A percentile compares a stretch with the other conserved stretches of the same genome.
These are phyloP conservation scores for Salinomyces thailandicus DNA, from an alignment of 2,329 filamentous ascomycete species.

Conservation along the genomic window DNA sequence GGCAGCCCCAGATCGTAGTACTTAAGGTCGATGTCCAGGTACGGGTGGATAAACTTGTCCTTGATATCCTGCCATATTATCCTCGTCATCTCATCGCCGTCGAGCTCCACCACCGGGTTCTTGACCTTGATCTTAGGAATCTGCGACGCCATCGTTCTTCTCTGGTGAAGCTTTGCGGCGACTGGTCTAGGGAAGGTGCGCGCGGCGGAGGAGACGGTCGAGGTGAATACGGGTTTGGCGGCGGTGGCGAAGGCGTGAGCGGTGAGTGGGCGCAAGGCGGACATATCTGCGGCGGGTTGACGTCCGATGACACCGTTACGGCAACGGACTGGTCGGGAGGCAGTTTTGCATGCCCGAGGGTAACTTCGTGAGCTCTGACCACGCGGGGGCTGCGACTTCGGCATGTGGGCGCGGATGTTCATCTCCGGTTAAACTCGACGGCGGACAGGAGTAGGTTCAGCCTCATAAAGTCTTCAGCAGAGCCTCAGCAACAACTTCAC, in stretches of 20 bases:
- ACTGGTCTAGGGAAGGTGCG: slow-evolving; percentile 22
- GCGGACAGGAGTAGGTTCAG: too few relatives aligned
- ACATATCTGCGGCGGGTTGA: too few relatives aligned
- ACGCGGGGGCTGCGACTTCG: too few relatives aligned
- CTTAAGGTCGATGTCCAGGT: slow-evolving; percentile 95
- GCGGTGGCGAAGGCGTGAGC: slow-evolving; percentile 8
- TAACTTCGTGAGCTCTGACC: too few relatives aligned
- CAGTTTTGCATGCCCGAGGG: too few relatives aligned
- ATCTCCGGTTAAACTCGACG: too few relatives aligned
- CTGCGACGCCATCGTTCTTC: slow-evolving; percentile 28
- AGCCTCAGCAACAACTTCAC: too few relatives aligned
- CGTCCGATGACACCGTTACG: too few relatives aligned
- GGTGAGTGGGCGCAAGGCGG: slow-evolving; percentile 14
- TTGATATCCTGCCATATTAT: slow-evolving; percentile 99
- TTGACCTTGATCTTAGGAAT: slow-evolving; percentile 94
- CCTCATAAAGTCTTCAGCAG: too few relatives aligned
- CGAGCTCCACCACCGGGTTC: slow-evolving; percentile 96
- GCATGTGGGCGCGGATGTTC: too few relatives aligned
- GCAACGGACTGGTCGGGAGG: too few relatives aligned
- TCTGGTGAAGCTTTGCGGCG: slow-evolving; percentile 25
- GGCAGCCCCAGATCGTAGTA: slow-evolving; percentile 55
- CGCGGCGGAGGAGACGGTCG: slow-evolving; percentile 11
- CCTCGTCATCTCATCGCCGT: slow-evolving; percentile 91
- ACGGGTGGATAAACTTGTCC: slow-evolving; percentile 95
- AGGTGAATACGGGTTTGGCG: slow-evolving; percentile 6